A percentile compares a stretch with the other conserved stretches of the same genome.
phyloP scores from a whole-genome alignment of 371 early-diverging fungal species.

The Apophysomyces trapeziformis region DNA sequence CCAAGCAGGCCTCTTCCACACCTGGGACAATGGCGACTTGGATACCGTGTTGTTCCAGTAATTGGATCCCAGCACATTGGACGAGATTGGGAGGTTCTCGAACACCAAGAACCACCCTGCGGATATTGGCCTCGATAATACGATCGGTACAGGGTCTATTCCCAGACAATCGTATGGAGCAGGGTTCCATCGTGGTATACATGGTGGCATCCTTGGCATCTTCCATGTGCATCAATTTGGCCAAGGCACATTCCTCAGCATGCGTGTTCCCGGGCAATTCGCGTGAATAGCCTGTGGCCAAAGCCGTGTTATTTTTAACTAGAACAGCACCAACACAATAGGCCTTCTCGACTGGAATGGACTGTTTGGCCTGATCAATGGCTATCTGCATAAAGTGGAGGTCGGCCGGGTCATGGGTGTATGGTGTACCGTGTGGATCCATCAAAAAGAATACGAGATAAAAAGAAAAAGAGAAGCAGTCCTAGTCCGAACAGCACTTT shows the following conservation, averaged over 20 bases:
- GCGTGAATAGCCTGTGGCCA: slow-evolving; percentile 81
- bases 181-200: slow-evolving; percentile 95
- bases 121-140: slow-evolving; percentile 72
- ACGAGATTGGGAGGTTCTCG: slow-evolving; percentile 88
- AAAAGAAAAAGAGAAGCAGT: too few species aligned
- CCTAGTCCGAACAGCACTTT: too few species aligned
- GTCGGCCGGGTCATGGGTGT: slow-evolving; percentile 36
- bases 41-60: slow-evolving; percentile 64
- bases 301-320: slow-evolving; percentile 53
- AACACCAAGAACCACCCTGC: slow-evolving; percentile 84
- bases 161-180: slow-evolving; percentile 78
- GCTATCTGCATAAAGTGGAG: slow-evolving; percentile 55
- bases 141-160: slow-evolving; percentile 73
- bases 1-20: slow-evolving; percentile 74
- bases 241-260: slow-evolving; percentile 84
- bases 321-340: slow-evolving; percentile 94
- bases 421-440: slow-evolving; percentile 35
- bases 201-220: slow-evolving; percentile 53
- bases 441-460: background rate
- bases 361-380: slow-evolving; percentile 77
- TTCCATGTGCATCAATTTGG: slow-evolving; percentile 56
- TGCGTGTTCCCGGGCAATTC: slow-evolving; percentile 93
- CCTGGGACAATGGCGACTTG: slow-evolving; percentile 67
- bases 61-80: slow-evolving; percentile 67
- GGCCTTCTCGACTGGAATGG: slow-evolving; percentile 77